Percentiles rank a stretch among this genome's conserved stretches.
Conservation (phyloP, 306 rosid species). For the Sphenostylis stenocarpa region DNA sequence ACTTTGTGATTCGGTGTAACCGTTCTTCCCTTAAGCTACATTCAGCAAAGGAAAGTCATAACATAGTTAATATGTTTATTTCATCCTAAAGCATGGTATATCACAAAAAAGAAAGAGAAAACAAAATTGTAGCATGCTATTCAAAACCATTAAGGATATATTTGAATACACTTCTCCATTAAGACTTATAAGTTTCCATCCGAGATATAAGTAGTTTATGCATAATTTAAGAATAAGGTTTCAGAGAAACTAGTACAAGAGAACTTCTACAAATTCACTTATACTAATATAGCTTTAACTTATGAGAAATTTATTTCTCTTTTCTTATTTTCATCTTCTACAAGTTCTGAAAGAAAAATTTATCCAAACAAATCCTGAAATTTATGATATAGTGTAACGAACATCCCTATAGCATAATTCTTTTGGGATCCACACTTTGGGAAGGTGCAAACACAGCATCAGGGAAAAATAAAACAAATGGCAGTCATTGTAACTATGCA, state of each 20-base stretch:
- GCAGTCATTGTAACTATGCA: neutral
- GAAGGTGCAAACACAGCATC: neutral
- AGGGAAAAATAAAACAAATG: neutral
- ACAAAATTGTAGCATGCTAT: neutral
- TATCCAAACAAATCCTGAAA: no score
- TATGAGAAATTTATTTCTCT: no score
- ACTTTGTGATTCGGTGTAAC: constrained; percentile 66
- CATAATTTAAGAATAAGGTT: no score
- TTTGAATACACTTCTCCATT: no score
- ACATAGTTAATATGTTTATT: constrained; percentile 6
- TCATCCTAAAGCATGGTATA: constrained; percentile 4
- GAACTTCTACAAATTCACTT: no score
- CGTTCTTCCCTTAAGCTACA: constrained; percentile 79
- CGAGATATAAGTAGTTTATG: no score
- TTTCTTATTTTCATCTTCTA: no score
- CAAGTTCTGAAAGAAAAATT: no score
- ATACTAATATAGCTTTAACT: no score
- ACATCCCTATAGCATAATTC: neutral
- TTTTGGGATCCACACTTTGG: constrained; percentile 4
- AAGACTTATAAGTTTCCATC: no score
- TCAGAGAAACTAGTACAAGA: no score
- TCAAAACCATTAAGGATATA: neutral
- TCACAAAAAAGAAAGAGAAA: no score
- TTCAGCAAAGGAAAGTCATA: constrained; percentile 1
- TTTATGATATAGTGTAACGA: neutral